Evolutionary conservation across 768 basidiomycete species (phyloP).

Genomic region (Pholiota conissans): DNA sequence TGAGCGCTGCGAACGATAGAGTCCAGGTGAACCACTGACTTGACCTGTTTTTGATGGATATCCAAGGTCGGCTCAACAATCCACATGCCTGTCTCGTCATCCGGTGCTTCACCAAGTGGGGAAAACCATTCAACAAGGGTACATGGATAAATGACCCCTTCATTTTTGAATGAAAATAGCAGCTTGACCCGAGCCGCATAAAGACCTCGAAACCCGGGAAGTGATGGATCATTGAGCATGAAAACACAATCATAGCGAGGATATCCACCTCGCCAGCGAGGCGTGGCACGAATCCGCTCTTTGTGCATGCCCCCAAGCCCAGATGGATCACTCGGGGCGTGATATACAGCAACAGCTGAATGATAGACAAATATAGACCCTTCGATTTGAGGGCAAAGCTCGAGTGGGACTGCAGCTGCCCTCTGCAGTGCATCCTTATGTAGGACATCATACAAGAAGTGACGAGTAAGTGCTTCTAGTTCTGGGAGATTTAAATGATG

Average conservation of each 20-base stretch:
- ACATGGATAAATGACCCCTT: conserved; percentile 20
- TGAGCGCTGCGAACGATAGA: conserved; percentile 6
- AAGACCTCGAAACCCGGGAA: conserved; percentile 24
- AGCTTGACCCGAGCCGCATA: conserved; percentile 23
- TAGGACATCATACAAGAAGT: conserved; percentile 3
- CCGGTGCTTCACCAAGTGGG: conserved; percentile 17
- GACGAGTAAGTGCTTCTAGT: not conserved
- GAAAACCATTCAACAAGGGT: conserved; percentile 31
- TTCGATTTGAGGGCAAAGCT: conserved; percentile 7
- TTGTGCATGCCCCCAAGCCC: conserved; percentile 27
- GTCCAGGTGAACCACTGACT: conserved; percentile 3
- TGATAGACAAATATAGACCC: conserved; percentile 21
- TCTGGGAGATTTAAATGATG: not conserved
- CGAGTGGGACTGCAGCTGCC: not conserved
- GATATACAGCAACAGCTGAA: conserved; percentile 30
- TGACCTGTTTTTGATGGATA: not conserved
- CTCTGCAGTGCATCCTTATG: not conserved
- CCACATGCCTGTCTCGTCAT: conserved; percentile 33
- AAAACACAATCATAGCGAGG: conserved; percentile 30
- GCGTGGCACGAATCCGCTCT: conserved; percentile 28
- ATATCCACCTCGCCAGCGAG: conserved; percentile 25
- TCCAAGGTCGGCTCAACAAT: conserved; percentile 22
- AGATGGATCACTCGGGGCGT: conserved; percentile 35
- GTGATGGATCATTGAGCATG: conserved; percentile 13
- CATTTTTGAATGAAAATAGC: conserved; percentile 28